These are phyloP conservation scores for Plantago elongata DNA, from an alignment of 257 asterid genomes.

Conservation along the genomic window DNA sequence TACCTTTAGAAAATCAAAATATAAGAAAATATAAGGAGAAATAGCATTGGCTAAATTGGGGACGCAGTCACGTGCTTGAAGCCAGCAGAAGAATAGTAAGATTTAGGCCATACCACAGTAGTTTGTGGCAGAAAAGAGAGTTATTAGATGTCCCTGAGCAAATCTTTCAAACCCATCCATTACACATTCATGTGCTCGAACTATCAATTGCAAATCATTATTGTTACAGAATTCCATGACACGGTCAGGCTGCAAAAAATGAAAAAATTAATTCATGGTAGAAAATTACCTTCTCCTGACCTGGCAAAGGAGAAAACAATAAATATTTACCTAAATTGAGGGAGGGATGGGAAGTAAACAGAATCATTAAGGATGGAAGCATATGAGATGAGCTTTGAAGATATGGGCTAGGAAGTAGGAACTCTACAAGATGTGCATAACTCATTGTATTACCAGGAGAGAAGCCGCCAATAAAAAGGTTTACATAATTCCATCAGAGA, in stretches of 20 bases:
- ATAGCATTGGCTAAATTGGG: conserved; percentile 5
- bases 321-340: too few species aligned
- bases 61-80: not conserved
- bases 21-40: not conserved
- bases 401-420: too few species aligned
- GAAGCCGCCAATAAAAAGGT: too few species aligned
- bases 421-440: too few species aligned
- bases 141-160: conserved; percentile 97
- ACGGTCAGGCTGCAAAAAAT: conserved; percentile 82
- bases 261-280: not conserved
- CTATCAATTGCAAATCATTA: conserved; percentile 93
- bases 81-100: not conserved
- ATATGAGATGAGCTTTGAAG: too few species aligned
- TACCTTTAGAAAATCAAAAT: conserved; percentile 42
- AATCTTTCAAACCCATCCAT: conserved; percentile 99
- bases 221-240: conserved; percentile 97
- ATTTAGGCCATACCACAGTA: conserved; percentile 72
- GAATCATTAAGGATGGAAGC: too few species aligned
- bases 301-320: too few species aligned
- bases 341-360: too few species aligned
- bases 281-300: not conserved
- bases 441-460: too few species aligned
- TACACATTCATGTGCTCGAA: conserved; percentile 97
- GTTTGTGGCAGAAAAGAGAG: conserved; percentile 97
- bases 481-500: too few species aligned